Evolutionary conservation across 2,329 filamentous ascomycete genomes (phyloP).

Genomic region (Talaromyces islandicus): DNA sequence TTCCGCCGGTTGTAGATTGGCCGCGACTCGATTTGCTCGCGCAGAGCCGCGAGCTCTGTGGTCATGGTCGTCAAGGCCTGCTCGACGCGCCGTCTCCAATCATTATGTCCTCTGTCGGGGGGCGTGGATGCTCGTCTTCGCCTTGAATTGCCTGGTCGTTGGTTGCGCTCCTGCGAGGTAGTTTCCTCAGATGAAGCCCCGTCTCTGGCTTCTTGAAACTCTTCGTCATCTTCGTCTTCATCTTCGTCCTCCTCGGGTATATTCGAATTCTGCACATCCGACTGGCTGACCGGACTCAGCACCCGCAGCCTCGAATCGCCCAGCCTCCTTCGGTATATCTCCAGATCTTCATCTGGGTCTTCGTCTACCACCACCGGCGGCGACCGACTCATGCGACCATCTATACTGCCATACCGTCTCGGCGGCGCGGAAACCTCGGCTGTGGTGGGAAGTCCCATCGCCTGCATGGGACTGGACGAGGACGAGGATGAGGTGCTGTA

Average conservation of each 20-base stretch:
- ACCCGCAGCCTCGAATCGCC: slow-evolving; percentile 58
- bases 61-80: slow-evolving; percentile 81
- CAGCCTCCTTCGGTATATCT: slow-evolving; percentile 37
- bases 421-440: slow-evolving; percentile 5
- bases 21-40: slow-evolving; percentile 80
- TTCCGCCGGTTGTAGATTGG: slow-evolving; percentile 60
- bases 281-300: slow-evolving; percentile 79
- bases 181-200: slow-evolving; percentile 24
- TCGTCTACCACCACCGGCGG: slow-evolving; percentile 11
- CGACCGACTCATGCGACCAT: slow-evolving; percentile 28
- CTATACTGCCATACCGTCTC: slow-evolving; percentile 28
- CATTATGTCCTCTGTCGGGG: slow-evolving; percentile 23
- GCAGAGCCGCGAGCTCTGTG: slow-evolving; percentile 81
- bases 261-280: slow-evolving; percentile 53
- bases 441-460: slow-evolving; percentile 23
- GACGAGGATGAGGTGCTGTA: slow-evolving; percentile 66
- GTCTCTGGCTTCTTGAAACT: slow-evolving; percentile 22
- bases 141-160: slow-evolving; percentile 11
- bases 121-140: slow-evolving; percentile 5
- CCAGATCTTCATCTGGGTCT: slow-evolving; percentile 39
- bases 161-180: slow-evolving; percentile 17
- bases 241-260: slow-evolving; percentile 5
- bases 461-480: slow-evolving; percentile 32
- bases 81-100: slow-evolving; percentile 80
- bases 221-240: slow-evolving; percentile 9